phyloP scores from a whole-genome alignment of 2,329 filamentous ascomycete genomes.

The Phialophora chinensis region DNA sequence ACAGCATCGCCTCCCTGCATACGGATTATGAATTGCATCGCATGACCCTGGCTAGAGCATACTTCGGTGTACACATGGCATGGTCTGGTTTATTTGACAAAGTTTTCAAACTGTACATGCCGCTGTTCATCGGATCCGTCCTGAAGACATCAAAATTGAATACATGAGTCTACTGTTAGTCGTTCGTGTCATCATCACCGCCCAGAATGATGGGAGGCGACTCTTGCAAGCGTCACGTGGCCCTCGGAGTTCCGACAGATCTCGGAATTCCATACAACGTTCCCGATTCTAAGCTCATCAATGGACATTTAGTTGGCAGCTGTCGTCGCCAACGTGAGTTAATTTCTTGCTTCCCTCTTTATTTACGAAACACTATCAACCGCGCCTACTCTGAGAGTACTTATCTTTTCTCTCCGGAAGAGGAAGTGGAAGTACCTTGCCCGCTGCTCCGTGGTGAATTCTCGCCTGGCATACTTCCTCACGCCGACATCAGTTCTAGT shows the following conservation, averaged over 20 bases:
- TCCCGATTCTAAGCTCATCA: too few relatives aligned
- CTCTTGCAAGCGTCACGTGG: too few relatives aligned
- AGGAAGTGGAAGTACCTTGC: not conserved
- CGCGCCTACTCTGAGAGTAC: not conserved
- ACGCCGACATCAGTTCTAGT: not conserved
- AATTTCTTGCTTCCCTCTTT: not conserved
- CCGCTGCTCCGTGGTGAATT: not conserved
- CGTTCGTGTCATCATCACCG: not conserved
- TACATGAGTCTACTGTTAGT: slow-evolving; percentile 5
- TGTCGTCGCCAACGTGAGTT: not conserved
- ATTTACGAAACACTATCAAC: not conserved
- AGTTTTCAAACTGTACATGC: not conserved
- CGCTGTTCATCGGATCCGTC: slow-evolving; percentile 7
- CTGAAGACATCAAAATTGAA: slow-evolving; percentile 3
- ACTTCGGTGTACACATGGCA: slow-evolving; percentile 4
- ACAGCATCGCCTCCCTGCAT: slow-evolving; percentile 1
- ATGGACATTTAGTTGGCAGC: not conserved
- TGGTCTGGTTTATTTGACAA: not conserved
- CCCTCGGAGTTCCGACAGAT: too few relatives aligned
- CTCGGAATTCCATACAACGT: too few relatives aligned
- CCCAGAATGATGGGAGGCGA: too few relatives aligned
- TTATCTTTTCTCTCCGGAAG: not conserved
- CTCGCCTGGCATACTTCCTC: not conserved
- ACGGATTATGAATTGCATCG: slow-evolving; percentile 27
- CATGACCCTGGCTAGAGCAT: slow-evolving; percentile 21